A percentile compares a stretch with the other conserved stretches of the same genome.
phyloP scores from a whole-genome alignment of 192 early-diverging fungal genomes.

The Backusella luteola region DNA sequence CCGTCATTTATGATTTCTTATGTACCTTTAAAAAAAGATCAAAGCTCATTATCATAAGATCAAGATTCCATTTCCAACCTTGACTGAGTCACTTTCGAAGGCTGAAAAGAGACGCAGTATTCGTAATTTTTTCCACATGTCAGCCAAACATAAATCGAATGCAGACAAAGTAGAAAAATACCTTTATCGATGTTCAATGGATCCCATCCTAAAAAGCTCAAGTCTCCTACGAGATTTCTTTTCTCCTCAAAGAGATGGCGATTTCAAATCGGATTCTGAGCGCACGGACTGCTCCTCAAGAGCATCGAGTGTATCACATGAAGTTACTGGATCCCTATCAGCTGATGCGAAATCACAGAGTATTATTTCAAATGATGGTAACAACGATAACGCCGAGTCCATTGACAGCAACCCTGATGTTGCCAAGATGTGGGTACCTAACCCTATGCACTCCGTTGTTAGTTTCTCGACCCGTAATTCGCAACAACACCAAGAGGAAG shows the following conservation, averaged over 20 bases:
- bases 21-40: conserved; percentile 1
- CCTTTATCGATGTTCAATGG: conserved; percentile 36
- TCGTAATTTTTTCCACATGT: conserved; percentile 19
- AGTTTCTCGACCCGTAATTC: conserved; percentile 2
- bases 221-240: conserved; percentile 45
- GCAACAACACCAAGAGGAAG: background rate
- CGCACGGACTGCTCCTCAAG: background rate
- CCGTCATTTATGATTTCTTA: conserved; percentile 7
- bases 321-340: background rate
- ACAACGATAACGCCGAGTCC: background rate
- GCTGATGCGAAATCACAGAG: background rate
- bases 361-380: background rate
- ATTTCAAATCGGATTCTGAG: conserved; percentile 12
- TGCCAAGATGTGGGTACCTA: conserved; percentile 9
- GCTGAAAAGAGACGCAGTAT: conserved; percentile 40
- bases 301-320: conserved; percentile 5
- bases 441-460: background rate
- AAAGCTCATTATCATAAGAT: conserved; percentile 31
- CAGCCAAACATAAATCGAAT: conserved; percentile 18
- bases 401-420: background rate
- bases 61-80: conserved; percentile 43
- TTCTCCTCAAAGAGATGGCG: conserved; percentile 44
- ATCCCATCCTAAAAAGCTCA: conserved; percentile 38
- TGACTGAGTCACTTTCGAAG: conserved; percentile 24
- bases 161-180: conserved; percentile 49